These are phyloP conservation scores for Parachlorella kessleri DNA, from an alignment of 139 green algal genomes.

Conservation along the genomic window DNA sequence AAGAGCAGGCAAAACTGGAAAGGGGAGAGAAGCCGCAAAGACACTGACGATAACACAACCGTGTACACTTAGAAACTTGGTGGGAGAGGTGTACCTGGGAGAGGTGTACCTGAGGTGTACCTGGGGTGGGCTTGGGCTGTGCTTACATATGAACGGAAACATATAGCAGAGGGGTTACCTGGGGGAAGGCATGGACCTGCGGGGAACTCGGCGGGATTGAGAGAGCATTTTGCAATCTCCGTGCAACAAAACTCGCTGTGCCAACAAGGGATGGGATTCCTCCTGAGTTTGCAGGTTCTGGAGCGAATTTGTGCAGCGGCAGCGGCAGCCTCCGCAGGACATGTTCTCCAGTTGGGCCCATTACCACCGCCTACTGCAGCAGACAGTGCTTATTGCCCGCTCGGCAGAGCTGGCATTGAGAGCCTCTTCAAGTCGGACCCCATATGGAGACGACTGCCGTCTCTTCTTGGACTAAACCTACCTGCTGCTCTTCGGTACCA, in stretches of 20 bases:
- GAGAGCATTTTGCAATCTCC: background rate
- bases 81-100: too few species aligned
- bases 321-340: slow-evolving; percentile 27
- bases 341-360: slow-evolving; percentile 36
- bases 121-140: too few species aligned
- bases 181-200: too few species aligned
- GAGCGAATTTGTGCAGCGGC: slow-evolving; percentile 18
- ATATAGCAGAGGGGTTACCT: too few species aligned
- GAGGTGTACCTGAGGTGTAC: too few species aligned
- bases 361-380: slow-evolving; percentile 46
- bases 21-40: too few species aligned
- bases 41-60: too few species aligned
- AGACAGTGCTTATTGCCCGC: slow-evolving; percentile 18
- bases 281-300: slow-evolving; percentile 39
- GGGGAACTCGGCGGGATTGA: too few species aligned
- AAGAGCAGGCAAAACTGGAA: background rate
- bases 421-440: background rate
- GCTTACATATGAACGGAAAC: too few species aligned
- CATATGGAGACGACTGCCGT: background rate
- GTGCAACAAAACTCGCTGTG: background rate
- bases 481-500: background rate
- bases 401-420: too few species aligned
- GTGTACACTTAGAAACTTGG: too few species aligned
- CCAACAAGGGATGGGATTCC: too few species aligned
- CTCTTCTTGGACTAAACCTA: background rate